Percentiles rank a stretch among this genome's conserved stretches.
Evolutionary conservation across 306 rosid species (phyloP).

Genomic region (Sechiopsis laciniata): DNA sequence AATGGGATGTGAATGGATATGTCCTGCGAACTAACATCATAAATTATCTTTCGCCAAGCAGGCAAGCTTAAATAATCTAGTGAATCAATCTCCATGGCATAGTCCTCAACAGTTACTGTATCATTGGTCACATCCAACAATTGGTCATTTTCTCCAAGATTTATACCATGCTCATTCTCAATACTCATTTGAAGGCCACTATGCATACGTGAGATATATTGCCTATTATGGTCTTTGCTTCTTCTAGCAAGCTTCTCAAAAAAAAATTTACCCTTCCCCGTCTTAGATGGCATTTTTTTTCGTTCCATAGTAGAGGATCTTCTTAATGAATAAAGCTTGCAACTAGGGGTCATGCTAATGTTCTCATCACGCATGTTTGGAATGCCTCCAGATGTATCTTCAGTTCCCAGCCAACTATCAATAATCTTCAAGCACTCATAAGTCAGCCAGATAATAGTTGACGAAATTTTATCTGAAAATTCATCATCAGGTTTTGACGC

Average conservation of each 20-base stretch:
- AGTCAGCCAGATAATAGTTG: conserved; percentile 57
- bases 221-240: conserved; percentile 49
- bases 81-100: conserved; percentile 45
- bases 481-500: conserved; percentile 36
- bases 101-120: conserved; percentile 57
- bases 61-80: conserved; percentile 51
- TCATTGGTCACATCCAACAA: conserved; percentile 32
- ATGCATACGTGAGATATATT: conserved; percentile 28
- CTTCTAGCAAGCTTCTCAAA: conserved; percentile 56
- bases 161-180: conserved; percentile 32
- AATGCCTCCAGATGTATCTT: conserved; percentile 41
- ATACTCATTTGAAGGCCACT: conserved; percentile 27
- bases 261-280: conserved; percentile 50
- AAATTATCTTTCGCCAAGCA: conserved; percentile 79
- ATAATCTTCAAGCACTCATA: conserved; percentile 77
- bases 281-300: conserved; percentile 55
- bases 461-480: conserved; percentile 37
- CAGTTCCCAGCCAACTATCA: conserved; percentile 69
- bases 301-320: conserved; percentile 31
- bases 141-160: conserved; percentile 34
- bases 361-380: conserved; percentile 35
- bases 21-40: conserved; percentile 82
- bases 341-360: conserved; percentile 34
- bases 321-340: conserved; percentile 56
- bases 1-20: conserved; percentile 81